Base-by-base conservation (phyloP, 1,139 yeast species). In the Nakaseomyces glabratus region DNA sequence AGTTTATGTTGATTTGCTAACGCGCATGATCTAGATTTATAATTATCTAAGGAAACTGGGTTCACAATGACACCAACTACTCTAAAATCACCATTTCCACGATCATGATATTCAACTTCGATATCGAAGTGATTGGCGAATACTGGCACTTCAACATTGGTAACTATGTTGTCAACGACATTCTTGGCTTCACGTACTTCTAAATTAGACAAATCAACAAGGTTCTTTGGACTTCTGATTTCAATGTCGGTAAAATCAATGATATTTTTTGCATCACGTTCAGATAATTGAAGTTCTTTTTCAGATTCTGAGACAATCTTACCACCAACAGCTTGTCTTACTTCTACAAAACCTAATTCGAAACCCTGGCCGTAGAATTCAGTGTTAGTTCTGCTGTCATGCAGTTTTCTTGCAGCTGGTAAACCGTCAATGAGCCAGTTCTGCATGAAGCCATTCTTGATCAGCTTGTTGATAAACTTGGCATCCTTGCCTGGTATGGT, bases 351-450 rank as follows among this genome's bases (percentile, higher is more conserved):
- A 29, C 96, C 96, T 38, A 88, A 68, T 37, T 75, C 78, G 59
- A 88, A 86, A 1, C 96, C 95, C 3, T 84, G 68, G 17, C 85
- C 79, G 56, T 81, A 82, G 55, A 77, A 82, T 24, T 69, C 65
- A 8, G 73, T 49, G 14, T 71, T 52, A n/a, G 82, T 76, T 48
- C 72, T 70, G 35, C 53, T 52, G 55, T 79, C 86, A 31, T 66
- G 39, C 23, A 74, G 62, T 35, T 59, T 57, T 49, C 70, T 71
- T 3, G 95, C 95, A 13, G 90, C 95, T 14, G 98, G 98, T 46
- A 90, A 71, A 2, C 97, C 96, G 58, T 90, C 99, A 42, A 90
- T 66, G 37, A 88, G 68, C 98, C 97, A 90, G 55, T 90, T 88
- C 58, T 84, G 82, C 53, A 71, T 73, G 58, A 84, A 90, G 4